Percentiles rank a stretch among this genome's conserved stretches.
Conservation (phyloP, 2,329 filamentous ascomycete species). For the Rhynchosporium secalis region DNA sequence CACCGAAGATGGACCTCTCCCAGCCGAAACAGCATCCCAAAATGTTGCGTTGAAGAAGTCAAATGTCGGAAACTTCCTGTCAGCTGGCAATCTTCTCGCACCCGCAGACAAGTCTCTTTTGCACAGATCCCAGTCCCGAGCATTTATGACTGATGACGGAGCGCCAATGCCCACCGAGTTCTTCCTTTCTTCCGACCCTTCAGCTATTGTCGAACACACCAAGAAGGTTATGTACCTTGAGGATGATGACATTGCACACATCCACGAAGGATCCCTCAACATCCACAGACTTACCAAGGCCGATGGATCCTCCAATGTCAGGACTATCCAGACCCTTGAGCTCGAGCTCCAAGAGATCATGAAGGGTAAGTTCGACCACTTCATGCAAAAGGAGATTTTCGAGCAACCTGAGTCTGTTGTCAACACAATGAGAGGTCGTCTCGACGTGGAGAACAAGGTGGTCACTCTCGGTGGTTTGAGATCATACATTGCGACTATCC, state of each 20-base stretch:
- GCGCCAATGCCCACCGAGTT: conserved; percentile 98
- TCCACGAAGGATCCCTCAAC: conserved; percentile 98
- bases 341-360: conserved; percentile 99
- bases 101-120: conserved; percentile 97
- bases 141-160: conserved; percentile 98
- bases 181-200: conserved; percentile 98
- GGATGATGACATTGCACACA: conserved; percentile 99
- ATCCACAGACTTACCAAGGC: conserved; percentile 98
- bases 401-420: conserved; percentile 99
- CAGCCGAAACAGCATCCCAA: conserved; percentile 92
- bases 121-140: conserved; percentile 96
- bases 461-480: conserved; percentile 94
- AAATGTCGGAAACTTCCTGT: conserved; percentile 63
- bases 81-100: conserved; percentile 70
- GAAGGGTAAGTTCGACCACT: conserved; percentile 99
- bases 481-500: conserved; percentile 95
- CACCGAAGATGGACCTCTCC: conserved; percentile 76
- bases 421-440: conserved; percentile 99
- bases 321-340: conserved; percentile 97
- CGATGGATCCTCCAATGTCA: conserved; percentile 94
- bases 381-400: conserved; percentile 99
- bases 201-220: conserved; percentile 98
- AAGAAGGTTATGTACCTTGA: conserved; percentile 99
- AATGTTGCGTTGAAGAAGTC: conserved; percentile 96
- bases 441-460: conserved; percentile 89